Evolutionary conservation across 306 rosid genomes (phyloP), one percentile per base, ranked within the genome.

Genomic region (Senna siamea): DNA sequence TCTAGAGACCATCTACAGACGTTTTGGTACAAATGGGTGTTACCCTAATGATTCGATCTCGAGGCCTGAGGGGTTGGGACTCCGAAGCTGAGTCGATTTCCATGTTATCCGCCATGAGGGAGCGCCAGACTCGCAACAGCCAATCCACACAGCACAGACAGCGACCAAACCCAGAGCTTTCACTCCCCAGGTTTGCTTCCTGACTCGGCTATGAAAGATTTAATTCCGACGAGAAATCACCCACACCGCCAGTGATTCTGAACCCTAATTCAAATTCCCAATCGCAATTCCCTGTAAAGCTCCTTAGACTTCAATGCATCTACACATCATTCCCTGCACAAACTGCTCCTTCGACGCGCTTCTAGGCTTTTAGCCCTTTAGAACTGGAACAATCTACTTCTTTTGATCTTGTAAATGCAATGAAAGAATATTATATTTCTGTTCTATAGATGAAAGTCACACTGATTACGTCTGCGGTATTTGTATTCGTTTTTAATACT

Each of bases 41-140:
- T 80, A 94, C 98, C 96, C 57, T 78, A 20, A 94, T 23, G 75
- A 92, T 73, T 80, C 88, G 96, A 90, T 92, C 95, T 59, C 88
- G 90, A n/a, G 87, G 76, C 61, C 23, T 74, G 79, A 88, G 80
- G 5, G 80, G 46, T 18, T 70, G 70, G 5, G 85, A 79, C 26
- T 83, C 87, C 7, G 87, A 34, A 61, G 90, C 73, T 1, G 85
- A 70, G 76, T 92, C 92, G 75, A 87, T 78, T 41, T 92, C 96
- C 98, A 92, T 92, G 51, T 80, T 76, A 14, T 85, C 88, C 10
- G 78, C 88, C 85, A 85, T 73, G 59, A 73, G 32, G 50, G 80
- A 80, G 77, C 87, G 85, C 78, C 83, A 85, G 75, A 77, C 82
- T 30, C 92, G 83, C 78, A 69, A 60, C 70, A 86, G 43, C 82